Conservation (phyloP, 257 asterid genomes). For the Solanum ossicruentum region DNA sequence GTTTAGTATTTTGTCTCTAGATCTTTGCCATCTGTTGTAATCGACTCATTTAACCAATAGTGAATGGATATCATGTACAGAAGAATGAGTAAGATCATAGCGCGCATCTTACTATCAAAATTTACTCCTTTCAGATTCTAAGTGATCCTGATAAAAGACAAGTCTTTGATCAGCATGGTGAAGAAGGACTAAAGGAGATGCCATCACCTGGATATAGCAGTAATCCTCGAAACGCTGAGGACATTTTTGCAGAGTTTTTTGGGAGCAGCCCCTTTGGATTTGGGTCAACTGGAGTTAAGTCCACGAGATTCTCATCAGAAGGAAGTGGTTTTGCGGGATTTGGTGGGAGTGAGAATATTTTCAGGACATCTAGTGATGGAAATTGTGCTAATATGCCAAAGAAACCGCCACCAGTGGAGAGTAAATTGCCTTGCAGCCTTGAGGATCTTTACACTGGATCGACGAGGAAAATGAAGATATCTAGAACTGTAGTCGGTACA, state of each 20-base stretch:
- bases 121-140: slow-evolving; percentile 37
- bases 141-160: slow-evolving; percentile 84
- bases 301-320: slow-evolving; percentile 46
- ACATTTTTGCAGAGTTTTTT: slow-evolving; percentile 82
- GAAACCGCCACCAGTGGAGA: slow-evolving; percentile 85
- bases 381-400: slow-evolving; percentile 30
- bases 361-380: slow-evolving; percentile 32
- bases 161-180: slow-evolving; percentile 67
- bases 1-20: neutral
- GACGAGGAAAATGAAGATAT: slow-evolving; percentile 81
- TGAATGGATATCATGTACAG: neutral
- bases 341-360: neutral
- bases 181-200: slow-evolving; percentile 71
- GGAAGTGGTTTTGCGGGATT: slow-evolving; percentile 36
- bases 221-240: slow-evolving; percentile 77
- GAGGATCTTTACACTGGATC: slow-evolving; percentile 81
- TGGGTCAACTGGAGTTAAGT: slow-evolving; percentile 44
- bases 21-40: neutral
- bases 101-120: neutral
- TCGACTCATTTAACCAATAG: neutral
- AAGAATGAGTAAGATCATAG: neutral
- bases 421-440: slow-evolving; percentile 59
- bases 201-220: slow-evolving; percentile 50
- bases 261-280: slow-evolving; percentile 81
- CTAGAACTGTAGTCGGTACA: slow-evolving; percentile 52